Base-by-base conservation (phyloP, 148 eudicot species). In the Camellia granthamiana region DNA sequence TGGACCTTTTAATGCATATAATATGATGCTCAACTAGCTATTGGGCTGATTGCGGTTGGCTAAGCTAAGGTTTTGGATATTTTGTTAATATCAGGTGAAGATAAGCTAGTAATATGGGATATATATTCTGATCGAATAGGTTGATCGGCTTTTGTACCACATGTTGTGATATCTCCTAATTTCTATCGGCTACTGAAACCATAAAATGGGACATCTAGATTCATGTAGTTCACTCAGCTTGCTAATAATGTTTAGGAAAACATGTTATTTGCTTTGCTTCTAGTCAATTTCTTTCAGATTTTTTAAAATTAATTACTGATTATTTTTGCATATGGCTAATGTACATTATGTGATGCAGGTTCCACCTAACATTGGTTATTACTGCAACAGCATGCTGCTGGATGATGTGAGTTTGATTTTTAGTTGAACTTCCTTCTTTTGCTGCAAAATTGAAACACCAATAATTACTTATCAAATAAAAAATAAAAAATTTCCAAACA, bases 331-430 rank as follows among this genome's bases (percentile, higher is more conserved):
- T 6, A 69, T 60, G n/a, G 47, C 59, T 46, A 43, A 73, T 55
- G 7, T 69, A 69, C 76, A 46, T 74, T 58, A 63, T 77, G 68
- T 79, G 79, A 67, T 91, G 90, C 93, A 95, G 98, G 93, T 81
- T 95, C 74, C 98, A 93, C 77, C 69, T 91, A 52, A 95, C 98
- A 60, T 84, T 93, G 90, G 81, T 95, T 63, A 80, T 88, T 71
- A 93, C 98, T n/a, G 98, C 98, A 15, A 90, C 91, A 67, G 97
- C 91, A 46, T 95, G 97, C 84, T 93, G 97, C 74, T 95, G 98
- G 97, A 90, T 95, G 98, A 95, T 95, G 98, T 95, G 89, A 95
- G 98, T 88, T 74, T 42, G 12, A 46, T 55, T 78, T 68, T 42
- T 10, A n/a, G 47, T 3, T 68, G 64, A 78, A 77, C 7, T 41